These are phyloP conservation scores for Colletotrichum euphorbiae DNA, from an alignment of 2,329 filamentous ascomycete genomes.

Conservation along the genomic window DNA sequence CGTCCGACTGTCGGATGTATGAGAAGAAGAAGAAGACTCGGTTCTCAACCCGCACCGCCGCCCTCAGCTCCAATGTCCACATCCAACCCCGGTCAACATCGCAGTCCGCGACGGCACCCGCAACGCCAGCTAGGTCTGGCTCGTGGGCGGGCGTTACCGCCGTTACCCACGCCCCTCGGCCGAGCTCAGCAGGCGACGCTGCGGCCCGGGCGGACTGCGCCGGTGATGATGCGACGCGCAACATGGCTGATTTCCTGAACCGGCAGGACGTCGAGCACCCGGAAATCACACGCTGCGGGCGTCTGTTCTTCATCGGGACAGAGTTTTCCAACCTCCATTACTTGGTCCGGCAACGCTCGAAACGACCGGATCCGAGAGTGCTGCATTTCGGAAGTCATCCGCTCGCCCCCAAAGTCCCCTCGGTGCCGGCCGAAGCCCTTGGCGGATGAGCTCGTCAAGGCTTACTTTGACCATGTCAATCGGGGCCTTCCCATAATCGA, in stretches of 20 bases:
- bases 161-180: neutral
- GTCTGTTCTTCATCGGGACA: slow-evolving; percentile 66
- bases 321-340: slow-evolving; percentile 68
- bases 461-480: slow-evolving; percentile 64
- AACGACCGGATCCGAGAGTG: slow-evolving; percentile 43
- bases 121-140: slow-evolving; percentile 40
- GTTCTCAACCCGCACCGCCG: slow-evolving; percentile 46
- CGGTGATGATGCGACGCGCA: slow-evolving; percentile 55
- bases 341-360: slow-evolving; percentile 59
- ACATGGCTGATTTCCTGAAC: slow-evolving; percentile 63
- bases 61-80: slow-evolving; percentile 49
- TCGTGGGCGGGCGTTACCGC: slow-evolving; percentile 10
- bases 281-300: slow-evolving; percentile 60
- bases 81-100: slow-evolving; percentile 56
- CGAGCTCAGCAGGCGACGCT: slow-evolving; percentile 18
- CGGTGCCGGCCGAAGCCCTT: slow-evolving; percentile 56
- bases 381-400: slow-evolving; percentile 51
- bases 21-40: slow-evolving; percentile 60
- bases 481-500: slow-evolving; percentile 64
- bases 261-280: slow-evolving; percentile 56
- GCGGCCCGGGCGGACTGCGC: slow-evolving; percentile 37
- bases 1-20: slow-evolving; percentile 58
- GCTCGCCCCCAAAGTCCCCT: slow-evolving; percentile 54
- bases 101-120: slow-evolving; percentile 44
- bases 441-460: slow-evolving; percentile 61